Base-by-base conservation (phyloP, 352 stramenopile species). In the Globisporangium carolinianum region DNA sequence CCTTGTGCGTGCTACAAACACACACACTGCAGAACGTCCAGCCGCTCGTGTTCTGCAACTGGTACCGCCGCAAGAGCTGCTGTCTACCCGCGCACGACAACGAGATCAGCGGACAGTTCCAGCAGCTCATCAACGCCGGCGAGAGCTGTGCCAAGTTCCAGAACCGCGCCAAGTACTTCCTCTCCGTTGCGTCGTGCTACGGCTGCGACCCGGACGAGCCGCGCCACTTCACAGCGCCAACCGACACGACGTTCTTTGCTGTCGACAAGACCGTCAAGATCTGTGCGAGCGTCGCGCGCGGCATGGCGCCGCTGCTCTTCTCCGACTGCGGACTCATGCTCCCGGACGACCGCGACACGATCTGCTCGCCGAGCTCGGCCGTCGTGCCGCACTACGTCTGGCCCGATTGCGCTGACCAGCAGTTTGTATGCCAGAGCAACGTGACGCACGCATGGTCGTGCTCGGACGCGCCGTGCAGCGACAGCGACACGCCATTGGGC, bases 21-120 rank as follows among this genome's bases (percentile, higher is more conserved):
- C n/a, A 17, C 18, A 3, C 17, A 4, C 17, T 38, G 38, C 39
- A 91, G 76, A 91, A 83, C 51, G 35, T 62, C 4, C 76, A 76
- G 17, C 81, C 78, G n/a, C 55, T 91, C 32, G 64, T 72, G 3
- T 91, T 91, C 63, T 91, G 83, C 71, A 91, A 83, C 64, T 89
- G 74, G 77, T 89, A 89, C 59, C 71, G 66, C 18, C 55, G 55
- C 14, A 53, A 58, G 39, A 87, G 79, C 58, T 93, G 83, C 62
- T 91, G 78, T 56, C 58, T 91, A 14, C 79, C 83, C 9, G 79
- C 65, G 1, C 75, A 88, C 49, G 83, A 93, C 50, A 67, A 68
- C 8, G 77, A 90, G 57, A 82, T 89, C 55, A 72, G 73, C 37
- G 55, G 51, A 37, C 80, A 79, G 49, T 89, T 89, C 54, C 62